Base-by-base conservation (phyloP, 2,329 filamentous ascomycete species). In the Ceratocystis alfenasii region DNA sequence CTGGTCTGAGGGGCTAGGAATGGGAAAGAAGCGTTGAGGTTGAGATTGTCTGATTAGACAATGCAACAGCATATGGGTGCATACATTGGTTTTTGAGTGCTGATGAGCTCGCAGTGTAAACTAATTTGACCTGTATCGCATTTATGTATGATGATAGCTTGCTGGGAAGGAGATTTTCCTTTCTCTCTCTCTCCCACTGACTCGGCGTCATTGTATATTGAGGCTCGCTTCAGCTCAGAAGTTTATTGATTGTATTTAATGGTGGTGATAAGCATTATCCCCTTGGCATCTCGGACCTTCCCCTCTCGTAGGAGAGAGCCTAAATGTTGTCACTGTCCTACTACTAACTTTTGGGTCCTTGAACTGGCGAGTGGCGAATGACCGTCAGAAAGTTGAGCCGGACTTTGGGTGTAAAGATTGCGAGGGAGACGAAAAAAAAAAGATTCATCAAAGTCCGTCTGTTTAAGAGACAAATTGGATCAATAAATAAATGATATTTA, bases 1-100 rank as follows among this genome's bases (percentile, higher is more conserved):
- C 55, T 33, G 65, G 50, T 22, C 50, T 65, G 66, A 36, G 60
- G 28, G 22, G 45, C 44, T 45, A 59, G 62, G 45, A 62, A 62
- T 65, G 48, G 45, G 33, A 36, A 48, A 46, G 63, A 68, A 68
- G 59, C 66, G 66, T 68, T 68, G 66, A 68, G 66, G 66, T 68
- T 68, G 66, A 68, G 63, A 46, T 59, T 62, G 33, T 30, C 41
- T 57, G 4, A 63, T 33, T 36, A 20, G 25, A 30, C 25, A 63
- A 30, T 50, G 41, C 28, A 36, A 33, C 30, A 20, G 6, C 28
- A 30, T 44, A n/a, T 46, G n/a, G 44, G 22, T 6, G 2, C 25
- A 36, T n/a, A 5, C 5, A 63, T 5, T 15, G 41, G 2, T 28
- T 30, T 25, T 28, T 48, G 33, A 33, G 25, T 30, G 53, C 53